These are phyloP conservation scores for Aureobasidium pullulans DNA, from an alignment of 2,329 filamentous ascomycete genomes.

Conservation along the genomic window DNA sequence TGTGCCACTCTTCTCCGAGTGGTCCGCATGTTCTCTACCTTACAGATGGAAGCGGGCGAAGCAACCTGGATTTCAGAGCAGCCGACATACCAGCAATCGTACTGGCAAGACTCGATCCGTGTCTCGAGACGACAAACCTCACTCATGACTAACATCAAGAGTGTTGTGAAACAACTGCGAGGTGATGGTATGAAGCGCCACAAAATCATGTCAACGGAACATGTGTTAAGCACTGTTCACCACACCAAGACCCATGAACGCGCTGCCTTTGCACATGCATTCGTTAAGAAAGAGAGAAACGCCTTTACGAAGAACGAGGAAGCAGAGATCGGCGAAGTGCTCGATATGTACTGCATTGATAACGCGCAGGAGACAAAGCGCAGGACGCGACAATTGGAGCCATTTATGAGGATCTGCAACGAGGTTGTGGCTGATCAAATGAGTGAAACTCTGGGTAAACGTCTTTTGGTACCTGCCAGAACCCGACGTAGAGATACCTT, in stretches of 20 bases:
- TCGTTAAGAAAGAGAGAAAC: background rate
- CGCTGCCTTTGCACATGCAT: slow-evolving; percentile 6
- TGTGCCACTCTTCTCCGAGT: background rate
- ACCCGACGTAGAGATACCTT: background rate
- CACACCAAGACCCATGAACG: background rate
- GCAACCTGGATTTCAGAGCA: background rate
- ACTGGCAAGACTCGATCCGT: background rate
- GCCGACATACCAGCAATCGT: background rate
- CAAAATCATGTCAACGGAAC: background rate
- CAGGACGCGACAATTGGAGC: background rate
- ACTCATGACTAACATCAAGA: background rate
- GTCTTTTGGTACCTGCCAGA: background rate
- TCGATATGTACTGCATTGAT: background rate
- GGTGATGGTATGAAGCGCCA: background rate
- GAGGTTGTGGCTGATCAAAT: background rate
- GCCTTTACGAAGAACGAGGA: background rate
- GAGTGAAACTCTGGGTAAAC: background rate
- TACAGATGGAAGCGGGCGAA: background rate
- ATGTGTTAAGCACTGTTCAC: background rate
- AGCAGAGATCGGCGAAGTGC: background rate
- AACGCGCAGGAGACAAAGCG: background rate
- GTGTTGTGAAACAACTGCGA: background rate
- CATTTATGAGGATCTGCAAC: background rate
- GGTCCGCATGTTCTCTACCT: background rate
- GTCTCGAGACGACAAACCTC: background rate